Evolutionary conservation across 2,329 filamentous ascomycete species (phyloP).

Genomic region (Ambrosiella beaveri): DNA sequence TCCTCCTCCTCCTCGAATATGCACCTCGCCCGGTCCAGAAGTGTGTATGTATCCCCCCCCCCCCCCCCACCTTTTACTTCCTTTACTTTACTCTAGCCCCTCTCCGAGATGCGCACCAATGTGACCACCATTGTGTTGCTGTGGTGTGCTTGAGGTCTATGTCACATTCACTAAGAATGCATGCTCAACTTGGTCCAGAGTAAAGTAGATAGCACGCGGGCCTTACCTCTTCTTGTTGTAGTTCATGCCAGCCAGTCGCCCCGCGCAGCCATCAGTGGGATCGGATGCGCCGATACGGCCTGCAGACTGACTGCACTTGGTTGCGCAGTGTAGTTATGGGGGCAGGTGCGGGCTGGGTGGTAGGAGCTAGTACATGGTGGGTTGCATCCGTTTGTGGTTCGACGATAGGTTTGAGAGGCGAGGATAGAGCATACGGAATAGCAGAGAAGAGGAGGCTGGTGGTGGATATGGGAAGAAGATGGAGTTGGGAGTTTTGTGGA

Average conservation of each 20-base stretch:
- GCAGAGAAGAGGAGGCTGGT: no score
- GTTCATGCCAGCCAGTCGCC: no score
- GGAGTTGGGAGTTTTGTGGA: neutral
- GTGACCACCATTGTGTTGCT: neutral
- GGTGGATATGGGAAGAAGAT: neutral
- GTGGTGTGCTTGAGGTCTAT: neutral
- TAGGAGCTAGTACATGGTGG: neutral
- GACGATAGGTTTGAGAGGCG: neutral
- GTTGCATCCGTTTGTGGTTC: neutral
- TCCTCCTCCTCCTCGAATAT: neutral
- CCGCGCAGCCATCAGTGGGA: neutral
- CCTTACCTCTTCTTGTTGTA: no score
- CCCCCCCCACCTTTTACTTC: neutral
- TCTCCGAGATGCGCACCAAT: neutral
- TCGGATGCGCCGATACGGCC: neutral
- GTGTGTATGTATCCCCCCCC: neutral
- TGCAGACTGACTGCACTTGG: neutral
- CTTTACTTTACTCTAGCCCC: neutral
- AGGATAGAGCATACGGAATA: neutral
- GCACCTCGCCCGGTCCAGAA: neutral
- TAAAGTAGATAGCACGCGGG: no score
- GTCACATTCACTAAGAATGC: neutral
- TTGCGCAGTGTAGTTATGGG: neutral
- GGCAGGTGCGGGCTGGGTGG: neutral
- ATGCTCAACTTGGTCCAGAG: no score